phyloP scores from a whole-genome alignment of 176 grass and related monocot species.

The Rhipidocladum racemiflorum region DNA sequence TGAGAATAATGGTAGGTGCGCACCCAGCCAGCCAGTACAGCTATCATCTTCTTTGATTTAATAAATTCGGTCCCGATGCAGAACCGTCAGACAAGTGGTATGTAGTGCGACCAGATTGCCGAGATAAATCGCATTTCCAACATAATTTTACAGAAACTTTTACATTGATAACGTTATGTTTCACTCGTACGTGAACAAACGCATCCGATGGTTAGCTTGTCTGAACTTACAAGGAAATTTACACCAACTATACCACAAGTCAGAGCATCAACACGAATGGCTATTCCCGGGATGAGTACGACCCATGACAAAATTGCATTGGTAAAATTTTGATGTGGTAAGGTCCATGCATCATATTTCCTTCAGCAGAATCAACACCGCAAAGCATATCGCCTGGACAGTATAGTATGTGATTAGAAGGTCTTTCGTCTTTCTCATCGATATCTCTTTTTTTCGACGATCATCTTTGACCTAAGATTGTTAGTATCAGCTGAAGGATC shows the following conservation, averaged over 20 bases:
- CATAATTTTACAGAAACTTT: conserved; percentile 17
- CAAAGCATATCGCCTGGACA: background rate
- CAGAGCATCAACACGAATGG: conserved; percentile 27
- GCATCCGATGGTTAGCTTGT: conserved; percentile 21
- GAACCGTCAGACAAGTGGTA: background rate
- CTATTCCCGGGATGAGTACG: background rate
- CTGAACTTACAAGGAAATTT: conserved; percentile 26
- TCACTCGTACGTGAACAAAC: background rate
- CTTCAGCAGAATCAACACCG: conserved; percentile 4
- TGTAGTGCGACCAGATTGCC: background rate
- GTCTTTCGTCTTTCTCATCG: background rate
- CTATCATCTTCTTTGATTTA: background rate
- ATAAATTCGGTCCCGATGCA: background rate
- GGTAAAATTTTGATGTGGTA: background rate
- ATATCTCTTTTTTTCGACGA: background rate
- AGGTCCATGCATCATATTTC: background rate
- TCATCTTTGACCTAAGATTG: background rate
- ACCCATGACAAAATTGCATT: conserved; percentile 14
- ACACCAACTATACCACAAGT: conserved; percentile 15
- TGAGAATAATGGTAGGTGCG: background rate
- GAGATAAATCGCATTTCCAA: conserved; percentile 1
- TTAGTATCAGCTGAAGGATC: background rate
- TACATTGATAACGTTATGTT: conserved; percentile 8
- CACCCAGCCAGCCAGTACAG: background rate
- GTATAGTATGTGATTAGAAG: background rate